Evolutionary conservation across 2,329 filamentous ascomycete species (phyloP).

Genomic region (Botrytis hyacinthi): DNA sequence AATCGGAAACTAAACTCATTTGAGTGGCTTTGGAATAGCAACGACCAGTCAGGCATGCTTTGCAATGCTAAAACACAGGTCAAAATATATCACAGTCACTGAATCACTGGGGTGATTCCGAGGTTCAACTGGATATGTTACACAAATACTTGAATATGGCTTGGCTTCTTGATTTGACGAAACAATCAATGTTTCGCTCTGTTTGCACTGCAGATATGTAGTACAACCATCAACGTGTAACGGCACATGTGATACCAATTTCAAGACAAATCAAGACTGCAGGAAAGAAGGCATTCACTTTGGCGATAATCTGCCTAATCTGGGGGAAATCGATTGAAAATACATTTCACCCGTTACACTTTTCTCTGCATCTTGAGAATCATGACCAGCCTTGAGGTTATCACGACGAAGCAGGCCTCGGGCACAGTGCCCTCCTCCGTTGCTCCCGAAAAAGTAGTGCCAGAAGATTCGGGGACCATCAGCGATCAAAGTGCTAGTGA

Average conservation of each 20-base stretch:
- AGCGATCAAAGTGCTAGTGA: not conserved
- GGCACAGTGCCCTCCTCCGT: not conserved
- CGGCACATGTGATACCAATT: not conserved
- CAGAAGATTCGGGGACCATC: not conserved
- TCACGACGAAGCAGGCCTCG: not conserved
- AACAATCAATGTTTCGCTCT: not conserved
- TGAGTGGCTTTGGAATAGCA: not conserved
- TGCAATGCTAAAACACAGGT: not conserved
- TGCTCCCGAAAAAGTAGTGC: not conserved
- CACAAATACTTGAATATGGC: too few relatives aligned
- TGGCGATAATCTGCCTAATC: not conserved
- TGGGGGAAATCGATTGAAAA: not conserved
- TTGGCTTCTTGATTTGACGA: too few relatives aligned
- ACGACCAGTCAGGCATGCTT: not conserved
- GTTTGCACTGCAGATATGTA: not conserved
- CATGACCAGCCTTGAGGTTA: not conserved
- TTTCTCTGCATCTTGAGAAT: not conserved
- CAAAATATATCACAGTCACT: too few relatives aligned
- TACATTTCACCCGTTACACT: not conserved
- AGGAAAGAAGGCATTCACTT: not conserved
- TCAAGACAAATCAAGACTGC: not conserved
- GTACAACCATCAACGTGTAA: not conserved
- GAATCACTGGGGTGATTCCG: too few relatives aligned
- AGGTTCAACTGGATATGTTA: too few relatives aligned
- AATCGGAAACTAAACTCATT: not conserved